Base-by-base conservation (phyloP, 2,329 filamentous ascomycete genomes). In the Colletotrichum tamarilloi region DNA sequence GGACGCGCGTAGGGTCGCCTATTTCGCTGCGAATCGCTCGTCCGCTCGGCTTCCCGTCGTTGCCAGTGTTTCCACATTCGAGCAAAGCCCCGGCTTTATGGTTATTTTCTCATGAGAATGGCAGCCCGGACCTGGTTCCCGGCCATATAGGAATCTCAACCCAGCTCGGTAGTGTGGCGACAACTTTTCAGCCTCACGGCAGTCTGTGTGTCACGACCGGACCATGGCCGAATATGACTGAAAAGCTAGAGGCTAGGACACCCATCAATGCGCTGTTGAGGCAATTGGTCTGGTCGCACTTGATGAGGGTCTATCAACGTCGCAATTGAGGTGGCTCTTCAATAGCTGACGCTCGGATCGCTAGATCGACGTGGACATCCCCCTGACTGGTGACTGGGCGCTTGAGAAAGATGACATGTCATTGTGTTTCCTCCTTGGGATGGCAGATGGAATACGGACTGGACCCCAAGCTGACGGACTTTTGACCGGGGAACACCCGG, bases 341-440 rank as follows among this genome's bases (percentile, higher is more conserved):
- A 1, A 42, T 49, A 9, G 26, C 19, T 52, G 30, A 68, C 58
- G 52, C 65, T 58, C 42, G 52, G 57, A 38, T 58, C 64, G 42
- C 56, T 53, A 14, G 56, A 67, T 71, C 65, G 66, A 35, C 63
- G 38, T 42, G 6, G 7, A 56, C 16, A 16, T 42, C 49, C 52
- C 49, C 49, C 38, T 32, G 42, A 11, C 57, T 8, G 12, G 12
- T 14, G 4, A 19, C 32, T 60, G 35, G 32, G 5, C n/a, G 42
- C 62, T 11, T 35, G 46, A 14, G 35, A 26, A 55, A 12, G 32
- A 60, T 42, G 52, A 26, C 16, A 55, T 38, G 42, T 11, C 32
- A 26, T 26, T 24, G 7, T n/a, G 4, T 8, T 49, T 19, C 19
- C 42, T 19, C 42, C 19, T 49, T 49, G 42, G 19, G 42, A 49